Evolutionary conservation across 306 rosid species (phyloP), one percentile per base, ranked within the genome.

Genomic region (Delonix regia): DNA sequence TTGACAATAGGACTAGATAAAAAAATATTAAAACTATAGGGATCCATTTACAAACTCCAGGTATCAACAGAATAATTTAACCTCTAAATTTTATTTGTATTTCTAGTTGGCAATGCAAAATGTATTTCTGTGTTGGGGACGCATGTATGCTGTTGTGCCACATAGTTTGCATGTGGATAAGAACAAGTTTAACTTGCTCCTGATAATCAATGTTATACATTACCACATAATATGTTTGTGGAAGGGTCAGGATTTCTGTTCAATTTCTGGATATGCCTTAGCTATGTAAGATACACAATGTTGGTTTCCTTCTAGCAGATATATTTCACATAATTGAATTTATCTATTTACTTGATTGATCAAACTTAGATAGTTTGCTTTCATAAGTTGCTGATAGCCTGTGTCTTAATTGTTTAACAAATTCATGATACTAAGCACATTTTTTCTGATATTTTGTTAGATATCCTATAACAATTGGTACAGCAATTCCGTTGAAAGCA

Each of bases 401-500:
- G 16, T 49, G 36, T 68, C 55, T 73, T 2, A 53, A 28, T 53
- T 48, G 44, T 66, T 19, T 49, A 63, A 51, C 33, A 15, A 41
- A 22, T 80, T 44, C 16, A 60, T 60, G 38, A 41, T 38, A 42
- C 33, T 66, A 55, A 69, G 42, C 52, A 33, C 69, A 49, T 49
- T 42, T 78, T 33, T 34, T n/a, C n/a, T 19, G 12, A 57, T 66
- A 36, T 61, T 82, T 71, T 67, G 77, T 82, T 89, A 96, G 99
- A 19, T 93, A 93, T 82, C 99, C 99, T 19, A 60, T 53, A 83
- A 93, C 93, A 85, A 76, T 96, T 57, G 99, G 99, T 61, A 82
- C 84, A 48, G 96, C 97, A 18, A 86, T 96, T 82, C 98, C 99
- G n/a, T 59, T 96, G 79, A 96, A 87, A 85, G 99, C 99, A 70